Conservation (phyloP, 1,284 basidiomycete genomes). For the Marasmius fiardii region DNA sequence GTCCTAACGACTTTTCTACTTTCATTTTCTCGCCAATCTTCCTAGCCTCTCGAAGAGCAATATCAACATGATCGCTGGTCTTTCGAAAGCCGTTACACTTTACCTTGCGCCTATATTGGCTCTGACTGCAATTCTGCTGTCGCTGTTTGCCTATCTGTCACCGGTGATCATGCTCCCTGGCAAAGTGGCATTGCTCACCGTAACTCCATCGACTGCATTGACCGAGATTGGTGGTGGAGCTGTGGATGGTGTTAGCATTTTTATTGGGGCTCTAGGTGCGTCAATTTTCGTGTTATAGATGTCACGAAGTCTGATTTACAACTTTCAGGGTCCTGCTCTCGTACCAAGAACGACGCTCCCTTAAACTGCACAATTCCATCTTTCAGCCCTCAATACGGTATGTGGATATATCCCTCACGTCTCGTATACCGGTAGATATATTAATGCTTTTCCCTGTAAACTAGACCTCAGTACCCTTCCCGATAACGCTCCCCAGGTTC, state of each 20-base stretch:
- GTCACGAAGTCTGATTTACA: slow-evolving; percentile 3
- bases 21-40: slow-evolving; percentile 13
- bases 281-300: slow-evolving; percentile 8
- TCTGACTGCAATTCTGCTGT: slow-evolving; percentile 61
- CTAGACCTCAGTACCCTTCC: slow-evolving; percentile 65
- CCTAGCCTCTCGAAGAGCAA: not conserved
- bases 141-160: slow-evolving; percentile 62
- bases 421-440: not conserved
- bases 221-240: slow-evolving; percentile 37
- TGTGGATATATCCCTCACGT: slow-evolving; percentile 17
- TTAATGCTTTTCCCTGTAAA: slow-evolving; percentile 6
- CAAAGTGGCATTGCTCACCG: slow-evolving; percentile 60
- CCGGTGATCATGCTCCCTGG: slow-evolving; percentile 58
- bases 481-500: slow-evolving; percentile 47
- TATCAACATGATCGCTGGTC: slow-evolving; percentile 59
- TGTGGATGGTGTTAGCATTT: slow-evolving; percentile 70
- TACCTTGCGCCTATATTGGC: slow-evolving; percentile 68
- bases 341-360: slow-evolving; percentile 41
- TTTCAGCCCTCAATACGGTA: slow-evolving; percentile 64
- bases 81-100: slow-evolving; percentile 66
- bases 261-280: slow-evolving; percentile 64
- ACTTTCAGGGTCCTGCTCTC: slow-evolving; percentile 65
- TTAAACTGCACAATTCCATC: slow-evolving; percentile 56
- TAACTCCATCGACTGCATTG: slow-evolving; percentile 54
- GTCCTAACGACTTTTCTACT: slow-evolving; percentile 11